Evolutionary conservation across 495 filamentous ascomycete genomes (phyloP).

Genomic region (Jackrogersella minutella): DNA sequence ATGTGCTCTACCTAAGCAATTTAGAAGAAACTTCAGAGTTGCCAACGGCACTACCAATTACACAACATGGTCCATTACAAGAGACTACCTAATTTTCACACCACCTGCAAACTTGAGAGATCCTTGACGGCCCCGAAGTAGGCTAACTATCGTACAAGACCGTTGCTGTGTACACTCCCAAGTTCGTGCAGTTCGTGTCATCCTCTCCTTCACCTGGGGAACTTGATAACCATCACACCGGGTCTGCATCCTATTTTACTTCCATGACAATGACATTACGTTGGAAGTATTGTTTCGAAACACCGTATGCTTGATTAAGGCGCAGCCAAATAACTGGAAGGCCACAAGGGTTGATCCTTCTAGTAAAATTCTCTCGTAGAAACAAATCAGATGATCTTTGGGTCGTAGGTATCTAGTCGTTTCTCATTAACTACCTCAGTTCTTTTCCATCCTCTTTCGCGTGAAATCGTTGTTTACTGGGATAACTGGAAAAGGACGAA

Average conservation of each 20-base stretch:
- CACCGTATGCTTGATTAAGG: conserved; percentile 7
- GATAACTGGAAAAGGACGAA: background rate
- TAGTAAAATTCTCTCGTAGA: conserved; percentile 4
- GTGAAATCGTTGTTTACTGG: conserved; percentile 17
- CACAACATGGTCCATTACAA: background rate
- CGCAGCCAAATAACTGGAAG: conserved; percentile 23
- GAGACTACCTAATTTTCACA: background rate
- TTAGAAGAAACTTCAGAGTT: background rate
- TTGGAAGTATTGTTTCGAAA: conserved; percentile 25
- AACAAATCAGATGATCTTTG: conserved; percentile 24
- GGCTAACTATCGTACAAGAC: background rate
- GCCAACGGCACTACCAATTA: background rate
- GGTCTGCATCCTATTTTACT: conserved; percentile 24
- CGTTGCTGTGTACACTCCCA: background rate
- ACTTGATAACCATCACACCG: conserved; percentile 3
- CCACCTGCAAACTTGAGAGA: background rate
- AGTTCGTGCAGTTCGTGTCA: too few species aligned
- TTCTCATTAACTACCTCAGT: conserved; percentile 35
- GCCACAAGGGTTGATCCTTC: conserved; percentile 31
- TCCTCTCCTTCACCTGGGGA: background rate
- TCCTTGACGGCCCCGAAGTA: conserved; percentile 2
- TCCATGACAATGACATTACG: conserved; percentile 8
- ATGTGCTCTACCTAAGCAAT: background rate
- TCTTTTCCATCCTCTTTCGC: conserved; percentile 9
- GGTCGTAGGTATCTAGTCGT: conserved; percentile 35